A percentile compares a stretch with the other conserved stretches of the same genome.
Evolutionary conservation across 805 yeast species (phyloP).

Genomic region (Lipomyces kockii): DNA sequence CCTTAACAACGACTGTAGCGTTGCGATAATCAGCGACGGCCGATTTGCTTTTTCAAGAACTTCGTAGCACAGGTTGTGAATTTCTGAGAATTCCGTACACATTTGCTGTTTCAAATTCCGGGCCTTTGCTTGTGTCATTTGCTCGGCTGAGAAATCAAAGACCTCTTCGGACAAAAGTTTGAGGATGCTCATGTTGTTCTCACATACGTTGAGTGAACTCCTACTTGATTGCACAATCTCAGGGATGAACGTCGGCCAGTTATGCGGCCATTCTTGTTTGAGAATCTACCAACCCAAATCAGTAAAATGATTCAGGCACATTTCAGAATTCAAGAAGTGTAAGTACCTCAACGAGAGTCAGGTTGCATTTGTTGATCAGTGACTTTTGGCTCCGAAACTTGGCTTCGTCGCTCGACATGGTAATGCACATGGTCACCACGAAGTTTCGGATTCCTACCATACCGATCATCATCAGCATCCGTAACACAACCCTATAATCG

Average conservation of each 20-base stretch:
- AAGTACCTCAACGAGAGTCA: constrained; percentile 74
- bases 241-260: constrained; percentile 97
- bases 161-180: constrained; percentile 92
- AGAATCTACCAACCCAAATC: constrained; percentile 60
- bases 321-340: neutral
- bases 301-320: neutral
- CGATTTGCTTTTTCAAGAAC: constrained; percentile 88
- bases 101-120: constrained; percentile 78
- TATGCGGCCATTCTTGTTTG: constrained; percentile 98
- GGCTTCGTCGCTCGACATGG: constrained; percentile 82
- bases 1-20: constrained; percentile 78
- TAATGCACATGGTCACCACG: constrained; percentile 88
- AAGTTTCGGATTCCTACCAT: constrained; percentile 82
- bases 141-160: constrained; percentile 93
- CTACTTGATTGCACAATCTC: constrained; percentile 86
- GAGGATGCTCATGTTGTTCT: constrained; percentile 93
- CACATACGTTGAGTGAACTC: constrained; percentile 90
- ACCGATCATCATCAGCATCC: neutral
- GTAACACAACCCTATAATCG: neutral
- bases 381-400: constrained; percentile 75
- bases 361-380: constrained; percentile 87
- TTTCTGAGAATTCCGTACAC: constrained; percentile 89
- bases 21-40: constrained; percentile 80
- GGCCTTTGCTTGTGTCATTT: constrained; percentile 95
- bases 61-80: constrained; percentile 90